A percentile compares a stretch with the other conserved stretches of the same genome.
phyloP scores from a whole-genome alignment of 2,329 filamentous ascomycete species.

The Hypoxylon sp. region DNA sequence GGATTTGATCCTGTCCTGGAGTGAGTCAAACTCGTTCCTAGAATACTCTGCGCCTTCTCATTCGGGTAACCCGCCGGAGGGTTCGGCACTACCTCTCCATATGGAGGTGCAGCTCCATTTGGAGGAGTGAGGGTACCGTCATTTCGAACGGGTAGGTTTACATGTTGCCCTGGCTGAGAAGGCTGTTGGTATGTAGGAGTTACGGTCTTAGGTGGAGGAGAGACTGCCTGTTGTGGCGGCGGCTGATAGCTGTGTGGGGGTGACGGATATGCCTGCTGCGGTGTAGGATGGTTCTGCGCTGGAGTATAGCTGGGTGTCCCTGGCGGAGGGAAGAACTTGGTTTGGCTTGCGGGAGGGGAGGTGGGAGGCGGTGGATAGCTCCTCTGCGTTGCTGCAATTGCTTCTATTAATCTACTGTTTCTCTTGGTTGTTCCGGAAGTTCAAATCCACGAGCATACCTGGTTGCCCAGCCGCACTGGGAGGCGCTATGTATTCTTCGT shows the following conservation, averaged over 20 bases:
- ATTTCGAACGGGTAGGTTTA: conserved; percentile 57
- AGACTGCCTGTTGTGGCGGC: conserved; percentile 55
- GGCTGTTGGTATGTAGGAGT: conserved; percentile 54
- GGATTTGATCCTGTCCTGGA: conserved; percentile 39
- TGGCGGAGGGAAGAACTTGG: conserved; percentile 63
- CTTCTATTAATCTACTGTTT: conserved; percentile 45
- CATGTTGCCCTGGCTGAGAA: conserved; percentile 54
- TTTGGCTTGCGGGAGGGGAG: conserved; percentile 63
- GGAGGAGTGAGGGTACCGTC: conserved; percentile 54
- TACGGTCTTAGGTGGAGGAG: conserved; percentile 57
- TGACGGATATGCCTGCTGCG: conserved; percentile 33
- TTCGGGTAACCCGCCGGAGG: conserved; percentile 52
- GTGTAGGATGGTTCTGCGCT: conserved; percentile 55
- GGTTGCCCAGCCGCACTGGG: conserved; percentile 58
- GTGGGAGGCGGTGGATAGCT: conserved; percentile 64
- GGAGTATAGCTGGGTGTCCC: conserved; percentile 55
- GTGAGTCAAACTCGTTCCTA: conserved; percentile 40
- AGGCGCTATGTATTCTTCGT: conserved; percentile 56
- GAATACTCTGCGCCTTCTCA: conserved; percentile 52
- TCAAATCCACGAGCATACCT: conserved; percentile 44
- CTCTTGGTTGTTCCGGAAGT: conserved; percentile 39
- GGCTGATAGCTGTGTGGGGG: background rate
- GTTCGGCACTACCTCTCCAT: conserved; percentile 47
- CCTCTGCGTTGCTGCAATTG: conserved; percentile 53
- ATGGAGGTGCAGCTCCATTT: conserved; percentile 50